Base-by-base conservation (phyloP, 2,329 filamentous ascomycete genomes). In the Venturia effusa region DNA sequence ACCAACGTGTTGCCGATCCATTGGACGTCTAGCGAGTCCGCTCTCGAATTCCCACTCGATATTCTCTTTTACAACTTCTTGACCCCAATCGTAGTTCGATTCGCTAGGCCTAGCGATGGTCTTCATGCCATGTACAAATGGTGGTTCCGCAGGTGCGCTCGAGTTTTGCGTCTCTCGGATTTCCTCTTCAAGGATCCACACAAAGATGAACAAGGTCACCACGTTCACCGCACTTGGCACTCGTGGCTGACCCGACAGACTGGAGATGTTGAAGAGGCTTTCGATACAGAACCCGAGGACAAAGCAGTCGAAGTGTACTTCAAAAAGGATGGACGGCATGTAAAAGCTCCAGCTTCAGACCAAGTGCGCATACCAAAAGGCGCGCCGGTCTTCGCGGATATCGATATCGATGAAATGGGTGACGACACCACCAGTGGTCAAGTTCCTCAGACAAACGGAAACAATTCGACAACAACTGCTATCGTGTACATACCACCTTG, bases 1-100 rank as follows among this genome's bases (percentile, higher is more conserved):
- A 83, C 84, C 2, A 84, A 81, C 62, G 85, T 99, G 55, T 82
- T 99, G 22, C 94, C 94, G 0, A 90, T 99, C 57, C 90, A 93
- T 74, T 97, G 95, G 85, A 90, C 92, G 2, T 93, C 91, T 0
- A 93, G 92, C 67, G 90, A 96, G 69, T 92, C 94, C 0, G 88
- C 96, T 0, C 80, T 97, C 59, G 94, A 97, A 72, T 97, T 99
- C 68, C 94, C 94, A 0, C 85, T 96, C 66, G 93, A 99, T 71
- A 80, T 99, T 1, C 79, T 99, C 19, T 94, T 97, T 73, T 99
- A 97, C 81, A 97, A 97, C 75, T 96, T 97, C 73, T 79, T 97
- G 59, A 94, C 97, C 80, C 94, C 94, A 0, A 78, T 96, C 60
- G 87, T 92, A 15, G 85, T 97, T 68, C 88, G 85, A 69, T 87